phyloP scores from a whole-genome alignment of 2,329 filamentous ascomycete genomes.

The Apiospora phragmitis region DNA sequence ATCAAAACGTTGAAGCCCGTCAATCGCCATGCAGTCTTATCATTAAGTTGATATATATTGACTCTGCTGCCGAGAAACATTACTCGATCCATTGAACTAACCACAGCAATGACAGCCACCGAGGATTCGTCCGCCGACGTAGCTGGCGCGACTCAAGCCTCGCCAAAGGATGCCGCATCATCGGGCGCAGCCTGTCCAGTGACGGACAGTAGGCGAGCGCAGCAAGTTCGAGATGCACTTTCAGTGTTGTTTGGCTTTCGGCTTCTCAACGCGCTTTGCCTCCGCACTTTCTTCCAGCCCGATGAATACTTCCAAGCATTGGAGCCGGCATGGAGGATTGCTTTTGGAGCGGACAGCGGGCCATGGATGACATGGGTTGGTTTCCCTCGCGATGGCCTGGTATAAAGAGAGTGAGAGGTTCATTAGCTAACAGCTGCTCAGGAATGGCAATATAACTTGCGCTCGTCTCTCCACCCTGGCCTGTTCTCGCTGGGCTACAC shows the following conservation, averaged over 20 bases:
- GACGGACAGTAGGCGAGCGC: background rate
- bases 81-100: background rate
- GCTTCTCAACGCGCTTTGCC: slow-evolving; percentile 73
- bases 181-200: background rate
- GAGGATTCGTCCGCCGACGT: background rate
- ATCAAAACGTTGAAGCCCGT: background rate
- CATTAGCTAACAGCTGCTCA: slow-evolving; percentile 38
- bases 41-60: background rate
- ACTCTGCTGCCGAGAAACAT: background rate
- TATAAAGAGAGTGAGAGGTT: background rate
- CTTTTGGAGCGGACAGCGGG: slow-evolving; percentile 74
- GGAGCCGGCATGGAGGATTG: slow-evolving; percentile 89
- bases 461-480: slow-evolving; percentile 88
- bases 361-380: slow-evolving; percentile 96
- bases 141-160: background rate
- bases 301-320: slow-evolving; percentile 97
- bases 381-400: slow-evolving; percentile 19
- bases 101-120: background rate
- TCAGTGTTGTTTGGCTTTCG: slow-evolving; percentile 64
- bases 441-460: slow-evolving; percentile 90
- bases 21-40: background rate
- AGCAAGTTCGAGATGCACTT: slow-evolving; percentile 36
- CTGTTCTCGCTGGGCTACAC: slow-evolving; percentile 80
- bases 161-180: background rate
- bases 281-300: slow-evolving; percentile 94